Evolutionary conservation across 441 rosid genomes (phyloP), one percentile per base, ranked within the genome.

Genomic region (Corymbia citriodora): DNA sequence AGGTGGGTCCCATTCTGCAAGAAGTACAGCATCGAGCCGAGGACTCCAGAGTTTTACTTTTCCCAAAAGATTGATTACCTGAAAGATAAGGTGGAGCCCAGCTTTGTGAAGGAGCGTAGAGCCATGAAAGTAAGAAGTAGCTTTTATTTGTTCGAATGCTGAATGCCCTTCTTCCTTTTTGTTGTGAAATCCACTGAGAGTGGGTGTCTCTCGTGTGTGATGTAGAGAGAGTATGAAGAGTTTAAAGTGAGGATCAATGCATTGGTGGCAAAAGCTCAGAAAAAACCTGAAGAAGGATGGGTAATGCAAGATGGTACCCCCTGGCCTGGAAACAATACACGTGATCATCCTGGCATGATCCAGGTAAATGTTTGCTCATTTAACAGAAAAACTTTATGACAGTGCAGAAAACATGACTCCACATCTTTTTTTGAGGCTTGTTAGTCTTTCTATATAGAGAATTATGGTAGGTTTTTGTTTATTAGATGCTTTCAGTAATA

Each of bases 231-330:
- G 87, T 90, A 90, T 29, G 91, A 90, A 55, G 91, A 90, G 49
- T 90, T 90, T 89, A 90, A 90, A 55, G 91, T 90, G 81, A 88
- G 87, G 87, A 31, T 90, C 40, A 90, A 90, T 61, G 87, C 91
- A n/a, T 53, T 90, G 29, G 91, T 90, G 89, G 89, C 91, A 87
- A 90, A 90, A 31, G 91, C 91, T 55, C 89, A 90, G 89, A 90
- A 90, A 89, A 90, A 90, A 88, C 91, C 91, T 21, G 91, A 90
- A 88, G 91, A 90, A 88, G 91, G 91, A 48, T 90, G 91, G 91
- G 91, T 90, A 89, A 90, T 90, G 91, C 91, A 90, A 63, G 91
- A 90, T 79, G 89, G 91, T 31, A 90, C 89, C 49, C 91, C 91
- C 65, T 90, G 91, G 91, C 91, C 91, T 12, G 91, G 91, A 87